Evolutionary conservation across 345 rosid species (phyloP).

Genomic region (Hibiscus tridactylites): DNA sequence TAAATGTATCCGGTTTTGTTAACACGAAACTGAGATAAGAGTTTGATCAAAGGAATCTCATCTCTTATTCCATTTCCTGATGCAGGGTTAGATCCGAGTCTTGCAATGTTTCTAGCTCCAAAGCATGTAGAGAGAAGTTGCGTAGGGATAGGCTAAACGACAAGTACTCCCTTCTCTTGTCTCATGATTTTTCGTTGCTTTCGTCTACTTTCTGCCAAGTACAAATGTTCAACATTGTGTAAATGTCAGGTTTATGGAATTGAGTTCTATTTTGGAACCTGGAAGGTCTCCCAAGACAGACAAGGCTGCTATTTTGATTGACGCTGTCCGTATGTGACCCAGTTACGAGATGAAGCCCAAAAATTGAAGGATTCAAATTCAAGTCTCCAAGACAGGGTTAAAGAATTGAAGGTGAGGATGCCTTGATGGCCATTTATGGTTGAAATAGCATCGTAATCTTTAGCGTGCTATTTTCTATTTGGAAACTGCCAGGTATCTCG

Average conservation of each 20-base stretch:
- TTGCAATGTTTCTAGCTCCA: conserved; percentile 64
- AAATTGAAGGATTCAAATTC: conserved; percentile 78
- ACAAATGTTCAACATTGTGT: conserved; percentile 6
- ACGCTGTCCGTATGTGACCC: conserved; percentile 74
- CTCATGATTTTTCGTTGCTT: neutral
- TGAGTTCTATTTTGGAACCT: conserved; percentile 74
- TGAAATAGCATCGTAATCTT: neutral
- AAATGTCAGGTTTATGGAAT: conserved; percentile 67
- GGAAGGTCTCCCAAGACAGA: conserved; percentile 89
- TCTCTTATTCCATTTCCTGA: neutral
- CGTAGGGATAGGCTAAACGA: conserved; percentile 92
- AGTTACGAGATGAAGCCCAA: conserved; percentile 60
- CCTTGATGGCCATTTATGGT: neutral
- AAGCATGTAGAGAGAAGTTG: conserved; percentile 96
- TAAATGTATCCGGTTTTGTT: neutral
- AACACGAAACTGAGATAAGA: neutral
- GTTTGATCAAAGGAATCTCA: neutral
- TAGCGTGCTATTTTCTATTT: neutral
- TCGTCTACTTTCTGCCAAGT: neutral
- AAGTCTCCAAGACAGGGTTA: conserved; percentile 70
- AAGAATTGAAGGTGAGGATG: conserved; percentile 53
- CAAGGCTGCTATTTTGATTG: conserved; percentile 76
- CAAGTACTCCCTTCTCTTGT: conserved; percentile 43
- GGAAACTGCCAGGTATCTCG: too few species aligned
- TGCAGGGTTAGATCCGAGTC: conserved; percentile 50